These are phyloP conservation scores for Neofusicoccum umdonicola DNA, from an alignment of 2,329 filamentous ascomycete species.

Conservation along the genomic window DNA sequence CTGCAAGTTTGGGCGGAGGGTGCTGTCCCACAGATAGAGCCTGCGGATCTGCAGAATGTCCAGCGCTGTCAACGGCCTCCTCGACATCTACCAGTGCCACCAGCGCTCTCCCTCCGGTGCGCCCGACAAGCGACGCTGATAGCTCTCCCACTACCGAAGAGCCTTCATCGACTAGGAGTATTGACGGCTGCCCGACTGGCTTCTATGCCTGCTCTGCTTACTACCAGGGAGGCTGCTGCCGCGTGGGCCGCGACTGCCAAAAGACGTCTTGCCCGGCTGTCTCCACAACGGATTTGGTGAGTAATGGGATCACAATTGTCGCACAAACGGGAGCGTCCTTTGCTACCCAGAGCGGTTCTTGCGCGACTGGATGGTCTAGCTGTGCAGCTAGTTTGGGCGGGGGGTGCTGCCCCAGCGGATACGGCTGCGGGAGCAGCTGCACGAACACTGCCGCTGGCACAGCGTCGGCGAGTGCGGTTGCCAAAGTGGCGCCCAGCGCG, in stretches of 20 bases:
- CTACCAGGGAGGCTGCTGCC: constrained; percentile 81
- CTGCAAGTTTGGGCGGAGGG: constrained; percentile 47
- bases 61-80: constrained; percentile 29
- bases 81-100: constrained; percentile 36
- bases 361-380: constrained; percentile 75
- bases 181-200: constrained; percentile 70
- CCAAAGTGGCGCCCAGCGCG: constrained; percentile 40
- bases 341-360: constrained; percentile 47
- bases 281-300: constrained; percentile 59
- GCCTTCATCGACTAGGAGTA: constrained; percentile 34
- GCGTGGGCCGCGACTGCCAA: constrained; percentile 80
- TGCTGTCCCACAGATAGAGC: constrained; percentile 48
- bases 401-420: constrained; percentile 82
- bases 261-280: constrained; percentile 70
- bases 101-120: constrained; percentile 35
- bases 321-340: constrained; percentile 55
- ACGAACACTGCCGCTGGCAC: constrained; percentile 34
- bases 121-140: constrained; percentile 42
- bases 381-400: constrained; percentile 66
- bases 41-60: constrained; percentile 43
- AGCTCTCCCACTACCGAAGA: constrained; percentile 34
- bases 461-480: constrained; percentile 22
- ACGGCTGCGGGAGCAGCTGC: constrained; percentile 59
- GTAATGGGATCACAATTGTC: constrained; percentile 67
- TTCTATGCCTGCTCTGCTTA: constrained; percentile 89